Percentiles rank a stretch among this genome's conserved stretches.
These are phyloP conservation scores for Bolboschoenoplectus hybrid DNA, from an alignment of 202 grass and related monocot species.

Conservation along the genomic window DNA sequence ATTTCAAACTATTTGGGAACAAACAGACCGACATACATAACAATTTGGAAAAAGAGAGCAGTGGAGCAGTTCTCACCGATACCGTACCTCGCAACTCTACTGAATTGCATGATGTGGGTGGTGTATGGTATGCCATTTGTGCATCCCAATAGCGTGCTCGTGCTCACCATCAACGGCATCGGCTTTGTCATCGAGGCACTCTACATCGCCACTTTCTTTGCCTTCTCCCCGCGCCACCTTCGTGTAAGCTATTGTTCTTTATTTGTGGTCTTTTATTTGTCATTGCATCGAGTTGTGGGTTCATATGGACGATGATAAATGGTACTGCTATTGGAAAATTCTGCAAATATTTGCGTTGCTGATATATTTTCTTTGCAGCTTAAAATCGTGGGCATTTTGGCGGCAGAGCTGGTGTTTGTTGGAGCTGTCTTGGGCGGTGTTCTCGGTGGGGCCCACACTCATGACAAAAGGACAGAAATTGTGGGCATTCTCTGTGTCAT, in stretches of 20 bases:
- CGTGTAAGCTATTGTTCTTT: slow-evolving; percentile 44
- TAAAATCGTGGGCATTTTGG: slow-evolving; percentile 47
- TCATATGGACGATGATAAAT: background rate
- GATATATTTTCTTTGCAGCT: slow-evolving; percentile 33
- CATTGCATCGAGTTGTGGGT: no score
- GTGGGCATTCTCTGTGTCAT: slow-evolving; percentile 67
- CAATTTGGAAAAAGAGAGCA: slow-evolving; percentile 56
- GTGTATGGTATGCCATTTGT: slow-evolving; percentile 74
- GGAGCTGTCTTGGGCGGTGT: slow-evolving; percentile 43
- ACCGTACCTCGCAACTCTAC: slow-evolving; percentile 63
- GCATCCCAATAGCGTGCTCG: slow-evolving; percentile 72
- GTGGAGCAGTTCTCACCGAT: slow-evolving; percentile 63
- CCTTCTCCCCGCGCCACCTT: slow-evolving; percentile 32
- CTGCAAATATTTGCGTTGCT: background rate
- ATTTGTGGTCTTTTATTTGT: background rate
- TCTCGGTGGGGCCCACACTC: slow-evolving; percentile 44
- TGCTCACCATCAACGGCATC: slow-evolving; percentile 77
- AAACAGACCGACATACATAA: slow-evolving; percentile 45
- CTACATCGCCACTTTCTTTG: slow-evolving; percentile 62
- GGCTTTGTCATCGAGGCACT: slow-evolving; percentile 56
- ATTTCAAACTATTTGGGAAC: background rate
- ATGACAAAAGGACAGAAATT: slow-evolving; percentile 50
- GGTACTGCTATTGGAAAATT: background rate
- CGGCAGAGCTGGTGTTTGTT: slow-evolving; percentile 46
- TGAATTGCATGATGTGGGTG: slow-evolving; percentile 80